These are phyloP conservation scores for Schizophyllum amplum DNA, from an alignment of 1,284 basidiomycete species.

Conservation along the genomic window DNA sequence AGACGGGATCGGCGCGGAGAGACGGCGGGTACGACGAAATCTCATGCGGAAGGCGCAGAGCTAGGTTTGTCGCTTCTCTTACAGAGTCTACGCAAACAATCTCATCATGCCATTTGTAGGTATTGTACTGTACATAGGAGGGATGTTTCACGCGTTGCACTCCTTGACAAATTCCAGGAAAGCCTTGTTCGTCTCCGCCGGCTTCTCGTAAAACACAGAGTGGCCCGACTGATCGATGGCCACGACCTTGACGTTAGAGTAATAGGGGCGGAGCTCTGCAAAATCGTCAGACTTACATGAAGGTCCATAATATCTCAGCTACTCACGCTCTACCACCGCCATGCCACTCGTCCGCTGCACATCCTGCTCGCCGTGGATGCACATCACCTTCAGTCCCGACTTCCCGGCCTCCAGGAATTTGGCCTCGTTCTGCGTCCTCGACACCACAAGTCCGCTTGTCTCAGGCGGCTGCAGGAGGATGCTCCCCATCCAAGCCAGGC, in stretches of 20 bases:
- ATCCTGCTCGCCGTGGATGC: conserved; percentile 8
- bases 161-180: background rate
- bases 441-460: conserved; percentile 1
- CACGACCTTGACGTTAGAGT: background rate
- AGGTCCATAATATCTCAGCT: background rate
- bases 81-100: too few species aligned
- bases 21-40: conserved; percentile 74
- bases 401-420: conserved; percentile 8
- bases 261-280: background rate
- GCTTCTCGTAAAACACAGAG: background rate
- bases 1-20: conserved; percentile 60
- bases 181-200: background rate
- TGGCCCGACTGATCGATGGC: background rate
- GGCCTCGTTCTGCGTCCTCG: conserved; percentile 1
- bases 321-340: conserved; percentile 2
- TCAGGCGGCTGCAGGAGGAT: conserved; percentile 3
- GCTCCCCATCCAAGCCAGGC: conserved; percentile 7
- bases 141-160: background rate
- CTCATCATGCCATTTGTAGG: too few species aligned
- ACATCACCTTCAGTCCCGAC: conserved; percentile 6
- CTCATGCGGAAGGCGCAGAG: conserved; percentile 79
- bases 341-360: conserved; percentile 4
- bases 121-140: background rate
- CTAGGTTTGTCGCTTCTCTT: too few species aligned
- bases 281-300: background rate